phyloP scores from a whole-genome alignment of 495 filamentous ascomycete species.

The Aspergillus conjunctus region DNA sequence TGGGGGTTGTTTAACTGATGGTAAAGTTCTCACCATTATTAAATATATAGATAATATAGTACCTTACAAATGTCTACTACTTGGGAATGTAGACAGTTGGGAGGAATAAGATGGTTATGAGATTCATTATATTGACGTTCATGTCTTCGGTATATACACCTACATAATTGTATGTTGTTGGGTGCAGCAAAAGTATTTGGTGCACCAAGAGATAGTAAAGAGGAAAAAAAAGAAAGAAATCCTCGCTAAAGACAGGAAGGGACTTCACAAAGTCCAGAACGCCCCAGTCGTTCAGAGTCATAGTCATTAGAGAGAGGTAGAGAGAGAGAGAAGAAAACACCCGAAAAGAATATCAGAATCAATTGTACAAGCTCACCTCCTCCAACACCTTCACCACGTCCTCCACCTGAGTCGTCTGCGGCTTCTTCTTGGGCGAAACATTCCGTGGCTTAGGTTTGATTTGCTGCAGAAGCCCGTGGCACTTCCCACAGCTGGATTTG shows the following conservation, averaged over 20 bases:
- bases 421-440: conserved; percentile 57
- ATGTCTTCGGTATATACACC: not conserved
- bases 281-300: too few relatives aligned
- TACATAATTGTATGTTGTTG: not conserved
- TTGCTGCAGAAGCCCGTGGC: conserved; percentile 69
- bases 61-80: not conserved
- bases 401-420: not conserved
- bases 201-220: not conserved
- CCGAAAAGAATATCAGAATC: not conserved
- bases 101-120: not conserved
- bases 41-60: not conserved
- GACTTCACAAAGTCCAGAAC: too few relatives aligned
- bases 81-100: not conserved
- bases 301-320: not conserved
- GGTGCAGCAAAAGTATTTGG: not conserved
- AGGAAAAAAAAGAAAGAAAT: not conserved
- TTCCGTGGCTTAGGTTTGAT: conserved; percentile 73
- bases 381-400: conserved; percentile 15
- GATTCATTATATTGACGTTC: not conserved
- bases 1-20: conserved; percentile 73
- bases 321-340: conserved; percentile 5
- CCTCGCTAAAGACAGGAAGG: not conserved
- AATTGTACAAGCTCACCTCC: conserved; percentile 11
- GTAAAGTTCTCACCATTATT: not conserved
- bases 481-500: conserved; percentile 68